These are phyloP conservation scores for Psilocybe azurescens DNA, from an alignment of 768 basidiomycete genomes.

Conservation along the genomic window DNA sequence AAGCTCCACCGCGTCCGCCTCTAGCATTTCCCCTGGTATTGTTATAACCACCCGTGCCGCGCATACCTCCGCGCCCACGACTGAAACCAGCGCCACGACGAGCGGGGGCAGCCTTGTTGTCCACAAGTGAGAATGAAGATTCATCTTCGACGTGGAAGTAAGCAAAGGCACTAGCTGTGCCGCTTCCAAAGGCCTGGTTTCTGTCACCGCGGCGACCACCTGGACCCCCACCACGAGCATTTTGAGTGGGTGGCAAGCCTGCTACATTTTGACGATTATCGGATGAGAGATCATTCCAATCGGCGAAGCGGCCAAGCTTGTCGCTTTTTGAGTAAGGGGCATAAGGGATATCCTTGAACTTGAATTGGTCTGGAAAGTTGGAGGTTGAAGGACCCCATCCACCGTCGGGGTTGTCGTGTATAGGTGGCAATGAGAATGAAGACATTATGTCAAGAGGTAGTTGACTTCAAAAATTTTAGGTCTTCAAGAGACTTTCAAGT, in stretches of 20 bases:
- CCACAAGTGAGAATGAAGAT: conserved; percentile 94
- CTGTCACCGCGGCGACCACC: conserved; percentile 75
- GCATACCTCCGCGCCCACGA: conserved; percentile 59
- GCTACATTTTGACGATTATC: conserved; percentile 64
- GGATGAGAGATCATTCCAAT: conserved; percentile 87
- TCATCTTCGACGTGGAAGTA: conserved; percentile 99
- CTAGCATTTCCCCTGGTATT: conserved; percentile 51
- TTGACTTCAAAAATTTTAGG: conserved; percentile 33
- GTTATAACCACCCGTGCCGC: conserved; percentile 46
- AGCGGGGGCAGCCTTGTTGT: conserved; percentile 76
- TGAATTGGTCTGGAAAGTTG: conserved; percentile 90
- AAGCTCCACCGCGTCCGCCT: conserved; percentile 52
- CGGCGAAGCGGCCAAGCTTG: conserved; percentile 96
- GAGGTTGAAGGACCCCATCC: conserved; percentile 89
- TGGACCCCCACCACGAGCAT: conserved; percentile 52
- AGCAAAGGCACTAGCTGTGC: conserved; percentile 89
- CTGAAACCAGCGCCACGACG: conserved; percentile 72
- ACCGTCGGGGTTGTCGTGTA: conserved; percentile 91
- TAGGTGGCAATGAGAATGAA: conserved; percentile 85
- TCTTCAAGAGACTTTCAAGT: conserved; percentile 10
- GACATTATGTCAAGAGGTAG: conserved; percentile 49
- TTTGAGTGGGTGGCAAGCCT: conserved; percentile 51
- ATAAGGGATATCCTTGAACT: conserved; percentile 98
- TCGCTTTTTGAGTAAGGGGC: conserved; percentile 99
- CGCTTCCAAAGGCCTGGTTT: conserved; percentile 87